Percentiles rank a stretch among this genome's conserved stretches.
Conservation (phyloP, 139 green algal genomes). For the Spirogloea muscicola region DNA sequence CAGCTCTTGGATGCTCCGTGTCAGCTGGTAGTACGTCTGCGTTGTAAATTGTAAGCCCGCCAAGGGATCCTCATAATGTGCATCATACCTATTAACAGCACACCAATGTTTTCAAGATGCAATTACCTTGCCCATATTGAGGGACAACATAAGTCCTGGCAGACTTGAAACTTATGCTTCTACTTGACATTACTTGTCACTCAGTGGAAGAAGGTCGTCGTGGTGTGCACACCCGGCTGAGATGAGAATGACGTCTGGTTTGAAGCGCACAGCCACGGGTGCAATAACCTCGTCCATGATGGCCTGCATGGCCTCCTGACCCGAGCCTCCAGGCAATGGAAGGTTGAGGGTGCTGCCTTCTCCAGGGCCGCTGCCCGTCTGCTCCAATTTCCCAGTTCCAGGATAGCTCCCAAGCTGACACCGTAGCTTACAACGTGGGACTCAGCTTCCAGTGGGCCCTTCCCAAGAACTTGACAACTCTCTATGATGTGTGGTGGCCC, state of each 20-base stretch:
- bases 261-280: conserved; percentile 67
- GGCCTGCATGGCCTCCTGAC: conserved; percentile 59
- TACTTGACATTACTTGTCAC: no score
- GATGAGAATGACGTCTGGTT: conserved; percentile 81
- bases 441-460: no score
- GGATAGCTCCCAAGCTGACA: conserved; percentile 49
- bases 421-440: no score
- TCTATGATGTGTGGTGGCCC: no score
- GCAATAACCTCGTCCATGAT: conserved; percentile 70
- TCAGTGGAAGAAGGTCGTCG: no score
- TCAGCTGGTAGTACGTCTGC: conserved; percentile 69
- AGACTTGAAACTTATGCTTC: no score
- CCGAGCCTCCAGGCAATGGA: conserved; percentile 52
- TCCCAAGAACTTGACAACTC: no score
- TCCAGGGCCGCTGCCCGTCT: conserved; percentile 64
- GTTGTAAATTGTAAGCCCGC: conserved; percentile 70
- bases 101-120: not conserved
- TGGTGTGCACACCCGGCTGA: conserved; percentile 67
- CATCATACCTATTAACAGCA: conserved; percentile 66
- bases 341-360: conserved; percentile 61
- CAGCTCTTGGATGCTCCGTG: conserved; percentile 44
- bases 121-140: no score
- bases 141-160: no score
- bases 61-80: conserved; percentile 81
- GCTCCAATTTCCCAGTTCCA: conserved; percentile 61